Evolutionary conservation across 2,329 filamentous ascomycete species (phyloP).

Genomic region (Escovopsis sp.): DNA sequence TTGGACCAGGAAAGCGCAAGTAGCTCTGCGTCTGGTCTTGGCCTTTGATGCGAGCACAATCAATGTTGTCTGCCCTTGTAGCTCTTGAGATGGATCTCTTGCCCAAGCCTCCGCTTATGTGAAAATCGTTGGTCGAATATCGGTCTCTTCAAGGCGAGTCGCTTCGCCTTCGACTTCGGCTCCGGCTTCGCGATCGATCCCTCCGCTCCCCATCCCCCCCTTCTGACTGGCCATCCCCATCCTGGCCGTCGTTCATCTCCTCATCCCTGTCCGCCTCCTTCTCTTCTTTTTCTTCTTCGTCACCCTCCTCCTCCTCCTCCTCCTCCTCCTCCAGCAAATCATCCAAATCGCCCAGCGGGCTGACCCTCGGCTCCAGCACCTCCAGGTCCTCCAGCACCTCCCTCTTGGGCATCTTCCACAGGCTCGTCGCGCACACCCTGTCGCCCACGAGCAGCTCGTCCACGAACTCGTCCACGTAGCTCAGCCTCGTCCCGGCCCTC

Average conservation of each 20-base stretch:
- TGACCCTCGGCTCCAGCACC: constrained; percentile 69
- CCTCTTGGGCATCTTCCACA: constrained; percentile 81
- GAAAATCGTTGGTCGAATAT: neutral
- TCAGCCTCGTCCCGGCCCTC: constrained; percentile 59
- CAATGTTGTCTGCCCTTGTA: too few relatives aligned
- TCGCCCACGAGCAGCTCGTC: constrained; percentile 85
- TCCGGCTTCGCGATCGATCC: constrained; percentile 16
- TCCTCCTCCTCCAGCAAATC: constrained; percentile 47
- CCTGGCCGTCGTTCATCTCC: constrained; percentile 33
- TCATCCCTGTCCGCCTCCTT: constrained; percentile 26
- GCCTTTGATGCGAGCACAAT: too few relatives aligned
- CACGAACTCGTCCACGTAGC: constrained; percentile 81
- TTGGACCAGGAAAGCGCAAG: too few relatives aligned
- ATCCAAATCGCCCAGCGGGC: constrained; percentile 68
- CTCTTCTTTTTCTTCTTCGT: constrained; percentile 23
- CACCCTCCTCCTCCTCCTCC: constrained; percentile 13
- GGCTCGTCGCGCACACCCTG: constrained; percentile 74
- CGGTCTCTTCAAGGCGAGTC: constrained; percentile 14
- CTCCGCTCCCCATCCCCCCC: constrained; percentile 24
- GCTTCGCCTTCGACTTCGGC: constrained; percentile 8
- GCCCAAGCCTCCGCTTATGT: too few relatives aligned
- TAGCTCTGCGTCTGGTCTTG: too few relatives aligned
- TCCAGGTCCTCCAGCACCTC: constrained; percentile 80
- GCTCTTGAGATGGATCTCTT: too few relatives aligned
- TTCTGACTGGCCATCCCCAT: neutral